Evolutionary conservation across 164 flowering plant species (phyloP).

Genomic region (Vitis rotundifolia): DNA sequence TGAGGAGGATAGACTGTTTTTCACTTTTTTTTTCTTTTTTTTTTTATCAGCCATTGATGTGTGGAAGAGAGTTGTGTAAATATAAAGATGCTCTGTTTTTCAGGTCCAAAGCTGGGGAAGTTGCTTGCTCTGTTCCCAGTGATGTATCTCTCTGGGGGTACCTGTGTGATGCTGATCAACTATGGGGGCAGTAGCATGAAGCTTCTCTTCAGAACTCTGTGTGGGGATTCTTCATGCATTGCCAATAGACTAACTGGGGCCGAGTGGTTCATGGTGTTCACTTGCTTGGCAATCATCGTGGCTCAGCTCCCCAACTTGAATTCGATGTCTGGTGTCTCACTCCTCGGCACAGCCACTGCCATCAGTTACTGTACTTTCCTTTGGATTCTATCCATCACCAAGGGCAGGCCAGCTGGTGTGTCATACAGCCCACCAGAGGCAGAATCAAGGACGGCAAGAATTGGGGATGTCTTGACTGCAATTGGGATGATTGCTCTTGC

Average conservation of each 20-base stretch:
- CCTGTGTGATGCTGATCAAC: constrained; percentile 36
- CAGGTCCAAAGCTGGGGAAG: constrained; percentile 44
- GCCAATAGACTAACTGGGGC: constrained; percentile 17
- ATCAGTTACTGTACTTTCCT: constrained; percentile 28
- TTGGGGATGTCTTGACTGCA: constrained; percentile 26
- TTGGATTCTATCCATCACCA: constrained; percentile 33
- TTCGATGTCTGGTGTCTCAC: constrained; percentile 36
- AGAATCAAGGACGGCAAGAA: not conserved
- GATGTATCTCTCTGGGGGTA: constrained; percentile 52
- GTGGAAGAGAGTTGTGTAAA: not conserved
- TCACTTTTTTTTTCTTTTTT: no score
- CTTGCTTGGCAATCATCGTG: constrained; percentile 30
- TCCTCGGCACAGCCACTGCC: constrained; percentile 38
- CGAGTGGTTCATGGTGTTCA: constrained; percentile 44
- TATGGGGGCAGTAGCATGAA: constrained; percentile 32
- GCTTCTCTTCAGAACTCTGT: constrained; percentile 20
- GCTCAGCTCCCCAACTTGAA: constrained; percentile 52
- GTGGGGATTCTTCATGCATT: constrained; percentile 4
- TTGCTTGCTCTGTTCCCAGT: constrained; percentile 42
- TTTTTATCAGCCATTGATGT: not conserved
- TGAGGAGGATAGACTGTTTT: not conserved
- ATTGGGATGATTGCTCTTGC: constrained; percentile 48
- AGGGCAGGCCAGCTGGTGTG: constrained; percentile 14
- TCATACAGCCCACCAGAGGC: constrained; percentile 8
- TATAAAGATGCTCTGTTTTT: not conserved